Conservation (phyloP, 495 filamentous ascomycete species). For the Tuber brumale region DNA sequence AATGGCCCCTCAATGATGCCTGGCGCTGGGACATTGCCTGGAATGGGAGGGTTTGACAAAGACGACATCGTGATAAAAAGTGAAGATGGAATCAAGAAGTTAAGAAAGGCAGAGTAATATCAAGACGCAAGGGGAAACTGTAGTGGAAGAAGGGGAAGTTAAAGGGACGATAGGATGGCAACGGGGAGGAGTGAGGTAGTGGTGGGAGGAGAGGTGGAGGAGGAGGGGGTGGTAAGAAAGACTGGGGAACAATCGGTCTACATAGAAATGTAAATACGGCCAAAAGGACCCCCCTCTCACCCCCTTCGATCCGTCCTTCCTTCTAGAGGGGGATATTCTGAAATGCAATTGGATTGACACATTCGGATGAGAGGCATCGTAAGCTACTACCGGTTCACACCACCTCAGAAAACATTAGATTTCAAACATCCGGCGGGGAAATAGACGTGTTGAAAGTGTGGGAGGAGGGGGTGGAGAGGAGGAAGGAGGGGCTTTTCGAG, state of each 20-base stretch:
- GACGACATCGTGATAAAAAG: slow-evolving; percentile 27
- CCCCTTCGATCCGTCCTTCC: background rate
- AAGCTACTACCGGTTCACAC: slow-evolving; percentile 4
- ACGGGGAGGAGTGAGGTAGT: slow-evolving; percentile 22
- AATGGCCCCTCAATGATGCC: slow-evolving; percentile 44
- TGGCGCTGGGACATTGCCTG: slow-evolving; percentile 40
- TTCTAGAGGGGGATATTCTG: slow-evolving; percentile 1
- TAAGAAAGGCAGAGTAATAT: slow-evolving; percentile 14
- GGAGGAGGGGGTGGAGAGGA: background rate
- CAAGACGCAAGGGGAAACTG: slow-evolving; percentile 20
- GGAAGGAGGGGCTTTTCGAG: background rate
- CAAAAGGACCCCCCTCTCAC: background rate
- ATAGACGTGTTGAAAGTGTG: slow-evolving; percentile 4
- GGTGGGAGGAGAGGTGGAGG: slow-evolving; percentile 13
- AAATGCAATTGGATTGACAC: slow-evolving; percentile 5
- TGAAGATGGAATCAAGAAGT: slow-evolving; percentile 11
- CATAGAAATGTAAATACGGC: slow-evolving; percentile 3
- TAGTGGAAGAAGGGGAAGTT: slow-evolving; percentile 17
- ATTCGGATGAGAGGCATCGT: slow-evolving; percentile 3
- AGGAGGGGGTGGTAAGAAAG: slow-evolving; percentile 10
- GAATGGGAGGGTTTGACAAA: slow-evolving; percentile 25
- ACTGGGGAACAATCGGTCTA: slow-evolving; percentile 1
- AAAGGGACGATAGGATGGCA: slow-evolving; percentile 25
- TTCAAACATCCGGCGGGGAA: slow-evolving; percentile 38
- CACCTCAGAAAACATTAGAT: background rate